phyloP scores from a whole-genome alignment of 352 stramenopile species.

The Pythium phragmitis region DNA sequence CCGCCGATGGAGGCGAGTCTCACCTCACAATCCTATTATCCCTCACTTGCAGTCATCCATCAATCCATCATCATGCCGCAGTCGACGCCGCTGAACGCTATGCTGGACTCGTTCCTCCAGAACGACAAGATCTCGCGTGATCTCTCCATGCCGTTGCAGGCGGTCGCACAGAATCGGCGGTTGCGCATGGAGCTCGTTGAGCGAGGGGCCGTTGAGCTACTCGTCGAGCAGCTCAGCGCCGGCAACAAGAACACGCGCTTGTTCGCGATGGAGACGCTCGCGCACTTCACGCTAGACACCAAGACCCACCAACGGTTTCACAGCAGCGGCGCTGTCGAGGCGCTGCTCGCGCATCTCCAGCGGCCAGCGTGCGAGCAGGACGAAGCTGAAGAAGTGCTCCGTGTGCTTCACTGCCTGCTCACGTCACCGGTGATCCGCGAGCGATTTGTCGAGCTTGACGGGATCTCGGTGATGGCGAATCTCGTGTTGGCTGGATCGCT shows the following conservation, averaged over 20 bases:
- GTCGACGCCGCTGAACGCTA: not conserved
- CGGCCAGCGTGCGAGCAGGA: not conserved
- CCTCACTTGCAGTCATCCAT: not conserved
- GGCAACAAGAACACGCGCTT: not conserved
- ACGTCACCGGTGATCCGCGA: not conserved
- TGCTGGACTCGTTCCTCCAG: not conserved
- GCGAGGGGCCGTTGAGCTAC: constrained; percentile 10
- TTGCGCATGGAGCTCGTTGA: constrained; percentile 14
- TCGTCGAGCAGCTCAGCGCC: constrained; percentile 1
- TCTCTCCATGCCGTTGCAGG: not conserved
- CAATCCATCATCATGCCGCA: not conserved
- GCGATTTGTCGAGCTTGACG: constrained; percentile 8
- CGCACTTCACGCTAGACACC: constrained; percentile 9
- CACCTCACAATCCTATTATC: constrained; percentile 1
- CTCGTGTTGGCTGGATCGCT: constrained; percentile 3
- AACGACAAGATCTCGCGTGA: not conserved
- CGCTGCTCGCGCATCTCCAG: constrained; percentile 1
- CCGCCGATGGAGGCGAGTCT: no score
- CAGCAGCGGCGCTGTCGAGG: not conserved
- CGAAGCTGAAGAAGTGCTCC: constrained; percentile 5
- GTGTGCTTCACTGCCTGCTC: constrained; percentile 18
- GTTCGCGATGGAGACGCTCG: constrained; percentile 6
- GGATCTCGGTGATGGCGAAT: constrained; percentile 2
- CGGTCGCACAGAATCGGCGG: not conserved
- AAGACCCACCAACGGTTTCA: constrained; percentile 3